These are phyloP conservation scores for Fusarium nanum DNA, from an alignment of 2,329 filamentous ascomycete species.

Conservation along the genomic window DNA sequence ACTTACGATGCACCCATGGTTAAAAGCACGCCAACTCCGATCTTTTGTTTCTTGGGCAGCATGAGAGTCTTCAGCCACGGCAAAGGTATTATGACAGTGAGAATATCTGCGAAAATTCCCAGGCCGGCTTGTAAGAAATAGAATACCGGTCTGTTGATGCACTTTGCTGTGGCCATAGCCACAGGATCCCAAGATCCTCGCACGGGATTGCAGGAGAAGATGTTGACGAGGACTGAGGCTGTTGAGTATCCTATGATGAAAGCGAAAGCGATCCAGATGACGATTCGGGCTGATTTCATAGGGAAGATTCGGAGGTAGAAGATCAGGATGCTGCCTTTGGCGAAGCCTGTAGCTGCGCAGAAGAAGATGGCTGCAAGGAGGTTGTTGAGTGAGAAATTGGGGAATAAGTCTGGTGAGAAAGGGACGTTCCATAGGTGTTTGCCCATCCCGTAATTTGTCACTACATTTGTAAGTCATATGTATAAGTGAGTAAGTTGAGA, in stretches of 20 bases:
- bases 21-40: conserved; percentile 14
- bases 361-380: conserved; percentile 26
- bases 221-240: conserved; percentile 12
- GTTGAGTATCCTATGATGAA: conserved; percentile 26
- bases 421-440: conserved; percentile 30
- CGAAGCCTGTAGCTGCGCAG: conserved; percentile 19
- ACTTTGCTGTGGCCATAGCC: conserved; percentile 1
- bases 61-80: conserved; percentile 20
- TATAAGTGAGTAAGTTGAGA: accelerated
- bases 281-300: neutral
- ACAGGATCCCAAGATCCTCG: conserved; percentile 12
- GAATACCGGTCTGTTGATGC: conserved; percentile 20
- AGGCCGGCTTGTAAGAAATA: conserved; percentile 22
- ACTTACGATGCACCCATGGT: conserved; percentile 27
- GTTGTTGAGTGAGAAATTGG: conserved; percentile 18
- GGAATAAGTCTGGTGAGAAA: conserved; percentile 10
- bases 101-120: conserved; percentile 18
- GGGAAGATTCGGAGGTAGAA: conserved; percentile 29
- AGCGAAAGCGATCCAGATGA: conserved; percentile 15
- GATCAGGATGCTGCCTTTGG: conserved; percentile 17
- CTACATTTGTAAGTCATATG: neutral
- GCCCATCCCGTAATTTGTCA: conserved; percentile 27
- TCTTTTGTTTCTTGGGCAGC: conserved; percentile 24
- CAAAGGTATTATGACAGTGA: conserved; percentile 14
- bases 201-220: conserved; percentile 15